A percentile compares a stretch with the other conserved stretches of the same genome.
phyloP scores from a whole-genome alignment of 768 basidiomycete species.

The Termitomyces sp. region DNA sequence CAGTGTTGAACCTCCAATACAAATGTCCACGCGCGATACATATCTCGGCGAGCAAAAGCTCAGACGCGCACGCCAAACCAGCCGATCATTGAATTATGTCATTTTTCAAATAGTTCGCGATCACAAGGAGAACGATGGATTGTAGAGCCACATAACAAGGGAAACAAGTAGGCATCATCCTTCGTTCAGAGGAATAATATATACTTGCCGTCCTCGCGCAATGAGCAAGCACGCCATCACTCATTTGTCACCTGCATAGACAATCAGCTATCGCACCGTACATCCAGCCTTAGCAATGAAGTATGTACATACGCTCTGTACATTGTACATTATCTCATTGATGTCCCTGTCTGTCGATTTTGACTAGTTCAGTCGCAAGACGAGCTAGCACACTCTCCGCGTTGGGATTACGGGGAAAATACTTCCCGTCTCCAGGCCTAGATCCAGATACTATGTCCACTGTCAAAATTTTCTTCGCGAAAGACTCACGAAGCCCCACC shows the following conservation, averaged over 20 bases:
- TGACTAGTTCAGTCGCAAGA: slow-evolving; percentile 60
- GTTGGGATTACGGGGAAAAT: slow-evolving; percentile 65
- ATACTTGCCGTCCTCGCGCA: slow-evolving; percentile 21
- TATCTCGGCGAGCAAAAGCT: not conserved
- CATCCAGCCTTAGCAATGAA: not conserved
- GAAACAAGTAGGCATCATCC: not conserved
- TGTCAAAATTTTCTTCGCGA: not conserved
- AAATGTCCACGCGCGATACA: not conserved
- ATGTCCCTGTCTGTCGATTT: slow-evolving; percentile 46
- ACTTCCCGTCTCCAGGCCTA: slow-evolving; percentile 64
- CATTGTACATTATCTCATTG: not conserved
- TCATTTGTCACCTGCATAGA: not conserved
- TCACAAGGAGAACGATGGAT: not conserved
- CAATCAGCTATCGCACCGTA: not conserved
- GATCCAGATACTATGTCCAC: slow-evolving; percentile 4
- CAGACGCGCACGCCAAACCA: not conserved
- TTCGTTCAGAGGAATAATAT: not conserved
- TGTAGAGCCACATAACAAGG: not conserved
- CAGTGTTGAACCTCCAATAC: not conserved
- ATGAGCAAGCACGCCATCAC: slow-evolving; percentile 13
- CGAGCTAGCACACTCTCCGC: slow-evolving; percentile 65
- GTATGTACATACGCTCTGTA: not conserved
- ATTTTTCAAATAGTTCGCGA: not conserved
- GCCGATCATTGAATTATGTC: slow-evolving; percentile 13
- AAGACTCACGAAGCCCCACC: slow-evolving; percentile 64